Conservation (phyloP, 192 early-diverging fungal genomes). For the Lobosporangium transversale region DNA sequence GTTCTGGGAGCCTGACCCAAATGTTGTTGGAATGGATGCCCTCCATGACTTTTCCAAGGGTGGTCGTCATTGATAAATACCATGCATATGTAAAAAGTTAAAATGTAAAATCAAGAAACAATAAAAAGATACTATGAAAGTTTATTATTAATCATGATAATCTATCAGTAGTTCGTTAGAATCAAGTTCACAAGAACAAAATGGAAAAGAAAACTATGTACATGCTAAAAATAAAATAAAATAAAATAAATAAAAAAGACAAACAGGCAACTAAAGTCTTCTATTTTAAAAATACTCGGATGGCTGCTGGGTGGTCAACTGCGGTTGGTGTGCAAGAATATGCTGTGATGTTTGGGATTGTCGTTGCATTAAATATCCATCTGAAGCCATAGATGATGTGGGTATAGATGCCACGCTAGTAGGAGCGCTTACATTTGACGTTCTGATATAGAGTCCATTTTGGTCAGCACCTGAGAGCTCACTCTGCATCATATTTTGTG, state of each 20-base stretch:
- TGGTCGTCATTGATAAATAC: constrained; percentile 20
- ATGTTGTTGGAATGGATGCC: constrained; percentile 28
- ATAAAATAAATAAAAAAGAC: no score
- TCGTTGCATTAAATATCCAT: neutral
- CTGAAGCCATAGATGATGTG: neutral
- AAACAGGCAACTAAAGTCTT: no score
- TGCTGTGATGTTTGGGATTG: constrained; percentile 9
- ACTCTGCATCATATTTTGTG: constrained; percentile 30
- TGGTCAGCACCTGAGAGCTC: constrained; percentile 9
- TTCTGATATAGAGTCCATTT: neutral
- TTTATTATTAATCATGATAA: no score
- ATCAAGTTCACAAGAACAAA: no score
- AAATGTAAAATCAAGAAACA: no score
- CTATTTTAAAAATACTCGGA: constrained; percentile 22
- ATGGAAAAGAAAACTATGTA: no score
- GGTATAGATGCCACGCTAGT: neutral
- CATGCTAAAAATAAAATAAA: no score
- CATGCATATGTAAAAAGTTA: no score
- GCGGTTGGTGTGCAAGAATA: constrained; percentile 11
- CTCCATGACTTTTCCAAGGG: constrained; percentile 47
- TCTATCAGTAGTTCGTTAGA: no score
- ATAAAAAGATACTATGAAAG: no score
- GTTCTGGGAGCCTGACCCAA: constrained; percentile 51
- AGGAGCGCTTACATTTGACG: no score
- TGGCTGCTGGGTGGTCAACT: neutral